A percentile compares a stretch with the other conserved stretches of the same genome.
phyloP scores from a whole-genome alignment of 495 filamentous ascomycete species.

The Lasiosphaeria miniovina region DNA sequence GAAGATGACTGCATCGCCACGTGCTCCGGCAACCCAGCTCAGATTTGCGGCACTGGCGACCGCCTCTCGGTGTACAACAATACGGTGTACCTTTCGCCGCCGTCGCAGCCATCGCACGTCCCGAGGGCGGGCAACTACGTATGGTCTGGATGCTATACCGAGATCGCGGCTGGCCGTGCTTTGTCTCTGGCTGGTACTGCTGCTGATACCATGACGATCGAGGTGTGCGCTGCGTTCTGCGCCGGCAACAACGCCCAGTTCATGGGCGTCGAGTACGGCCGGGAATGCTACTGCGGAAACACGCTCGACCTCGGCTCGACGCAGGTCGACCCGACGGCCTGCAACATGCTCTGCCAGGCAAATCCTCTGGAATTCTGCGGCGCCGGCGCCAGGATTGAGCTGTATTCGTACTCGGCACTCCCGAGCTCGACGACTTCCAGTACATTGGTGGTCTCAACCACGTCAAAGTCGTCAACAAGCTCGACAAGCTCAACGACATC shows the following conservation, averaged over 20 bases:
- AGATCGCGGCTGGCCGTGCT: conserved; percentile 43
- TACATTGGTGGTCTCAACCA: neutral
- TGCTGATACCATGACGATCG: conserved; percentile 36
- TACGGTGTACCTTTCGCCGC: conserved; percentile 1
- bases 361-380: conserved; percentile 27
- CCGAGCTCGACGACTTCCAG: neutral
- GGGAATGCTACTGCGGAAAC: conserved; percentile 45
- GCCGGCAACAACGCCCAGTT: conserved; percentile 14
- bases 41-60: conserved; percentile 34
- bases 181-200: conserved; percentile 46
- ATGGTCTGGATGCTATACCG: conserved; percentile 39
- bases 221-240: conserved; percentile 35
- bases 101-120: conserved; percentile 29
- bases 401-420: conserved; percentile 14
- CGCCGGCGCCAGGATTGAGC: conserved; percentile 13
- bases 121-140: conserved; percentile 26
- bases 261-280: conserved; percentile 33
- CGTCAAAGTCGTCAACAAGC: neutral
- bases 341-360: conserved; percentile 37
- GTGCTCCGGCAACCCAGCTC: conserved; percentile 31
- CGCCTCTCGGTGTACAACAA: conserved; percentile 34
- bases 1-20: conserved; percentile 20
- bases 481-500: neutral
- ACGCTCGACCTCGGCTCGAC: conserved; percentile 28
- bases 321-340: conserved; percentile 11